Conservation (phyloP, 1,284 basidiomycete species). For the Mycosarcoma mackinlayi region DNA sequence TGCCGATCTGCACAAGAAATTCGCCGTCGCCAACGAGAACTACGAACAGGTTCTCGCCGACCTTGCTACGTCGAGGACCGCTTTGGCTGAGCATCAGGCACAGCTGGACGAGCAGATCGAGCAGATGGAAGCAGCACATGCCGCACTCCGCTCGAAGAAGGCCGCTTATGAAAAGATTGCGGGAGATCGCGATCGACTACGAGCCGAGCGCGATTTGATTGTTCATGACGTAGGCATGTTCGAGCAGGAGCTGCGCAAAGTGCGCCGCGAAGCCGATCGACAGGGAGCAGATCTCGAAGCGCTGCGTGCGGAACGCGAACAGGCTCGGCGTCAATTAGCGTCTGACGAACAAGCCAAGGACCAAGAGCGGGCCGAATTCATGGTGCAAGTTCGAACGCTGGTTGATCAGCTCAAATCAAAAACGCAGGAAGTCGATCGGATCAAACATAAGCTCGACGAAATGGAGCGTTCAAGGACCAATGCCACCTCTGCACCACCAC, state of each 20-base stretch:
- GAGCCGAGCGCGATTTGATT: slow-evolving; percentile 45
- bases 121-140: slow-evolving; percentile 50
- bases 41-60: slow-evolving; percentile 43
- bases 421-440: slow-evolving; percentile 26
- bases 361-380: slow-evolving; percentile 23
- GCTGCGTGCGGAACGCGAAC: slow-evolving; percentile 37
- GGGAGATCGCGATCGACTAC: slow-evolving; percentile 49
- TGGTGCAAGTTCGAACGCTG: slow-evolving; percentile 28
- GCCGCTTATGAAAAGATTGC: slow-evolving; percentile 30
- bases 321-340: slow-evolving; percentile 18
- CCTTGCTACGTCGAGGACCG: slow-evolving; percentile 28
- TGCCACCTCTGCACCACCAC: slow-evolving; percentile 8
- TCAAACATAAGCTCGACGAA: slow-evolving; percentile 38
- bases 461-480: slow-evolving; percentile 13
- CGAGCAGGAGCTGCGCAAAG: slow-evolving; percentile 42
- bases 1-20: slow-evolving; percentile 39
- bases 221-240: slow-evolving; percentile 52
- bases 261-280: slow-evolving; percentile 45
- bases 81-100: slow-evolving; percentile 45
- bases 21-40: slow-evolving; percentile 41
- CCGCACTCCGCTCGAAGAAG: slow-evolving; percentile 39
- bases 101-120: slow-evolving; percentile 59
- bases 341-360: slow-evolving; percentile 28
- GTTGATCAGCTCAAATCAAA: slow-evolving; percentile 41
- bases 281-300: slow-evolving; percentile 52